A percentile compares a stretch with the other conserved stretches of the same genome.
Conservation (phyloP, 495 filamentous ascomycete species). For the Acidiella bohemica region DNA sequence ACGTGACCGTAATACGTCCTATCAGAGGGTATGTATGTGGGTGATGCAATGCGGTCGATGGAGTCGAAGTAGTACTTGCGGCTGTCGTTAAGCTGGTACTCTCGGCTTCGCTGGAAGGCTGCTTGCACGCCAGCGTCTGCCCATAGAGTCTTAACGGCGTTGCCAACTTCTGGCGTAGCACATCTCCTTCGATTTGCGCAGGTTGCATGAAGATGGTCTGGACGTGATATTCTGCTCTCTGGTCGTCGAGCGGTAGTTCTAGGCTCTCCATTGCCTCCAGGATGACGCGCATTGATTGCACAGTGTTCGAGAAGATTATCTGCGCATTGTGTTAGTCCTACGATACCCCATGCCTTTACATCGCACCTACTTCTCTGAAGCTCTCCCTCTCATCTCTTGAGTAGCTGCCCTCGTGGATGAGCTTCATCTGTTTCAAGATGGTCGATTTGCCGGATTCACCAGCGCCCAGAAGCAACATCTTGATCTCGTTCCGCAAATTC, state of each 20-base stretch:
- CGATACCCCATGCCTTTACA: too few relatives aligned
- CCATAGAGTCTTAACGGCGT: constrained; percentile 87
- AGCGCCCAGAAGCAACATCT: constrained; percentile 96
- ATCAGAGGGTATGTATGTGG: constrained; percentile 92
- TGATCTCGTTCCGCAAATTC: constrained; percentile 94
- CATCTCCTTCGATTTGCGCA: constrained; percentile 55
- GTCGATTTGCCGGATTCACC: constrained; percentile 99
- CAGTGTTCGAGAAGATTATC: constrained; percentile 86
- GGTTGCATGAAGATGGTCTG: constrained; percentile 34
- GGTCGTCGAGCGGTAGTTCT: constrained; percentile 77
- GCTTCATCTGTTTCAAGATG: constrained; percentile 98
- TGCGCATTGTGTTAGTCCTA: too few relatives aligned
- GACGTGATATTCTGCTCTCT: constrained; percentile 66
- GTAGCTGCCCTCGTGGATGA: constrained; percentile 72
- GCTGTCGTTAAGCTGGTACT: constrained; percentile 97
- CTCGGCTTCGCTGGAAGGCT: constrained; percentile 80
- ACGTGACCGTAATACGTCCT: constrained; percentile 93
- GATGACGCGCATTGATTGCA: constrained; percentile 47
- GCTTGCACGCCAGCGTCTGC: constrained; percentile 88
- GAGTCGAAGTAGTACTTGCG: constrained; percentile 98
- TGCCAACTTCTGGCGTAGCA: constrained; percentile 82
- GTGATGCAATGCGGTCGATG: constrained; percentile 77
- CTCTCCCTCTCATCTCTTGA: constrained; percentile 72
- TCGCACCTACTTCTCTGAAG: constrained; percentile 26
- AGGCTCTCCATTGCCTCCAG: constrained; percentile 92